Evolutionary conservation across 805 yeast species (phyloP).

Genomic region (Starmerella floricola): DNA sequence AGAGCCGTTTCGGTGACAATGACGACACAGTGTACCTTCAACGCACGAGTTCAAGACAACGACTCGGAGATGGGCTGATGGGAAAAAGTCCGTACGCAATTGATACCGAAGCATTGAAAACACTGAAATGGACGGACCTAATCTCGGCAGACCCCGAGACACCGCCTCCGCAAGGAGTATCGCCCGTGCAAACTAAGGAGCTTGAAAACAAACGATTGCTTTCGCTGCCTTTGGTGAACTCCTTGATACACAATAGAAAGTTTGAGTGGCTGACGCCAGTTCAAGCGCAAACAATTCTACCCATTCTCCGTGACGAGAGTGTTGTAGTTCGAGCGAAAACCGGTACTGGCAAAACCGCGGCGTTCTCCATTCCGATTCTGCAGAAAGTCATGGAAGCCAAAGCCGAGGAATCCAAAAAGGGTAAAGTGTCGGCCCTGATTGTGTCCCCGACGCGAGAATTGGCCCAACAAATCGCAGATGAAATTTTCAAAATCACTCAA

Average conservation of each 20-base stretch:
- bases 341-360: constrained; percentile 90
- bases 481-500: constrained; percentile 39
- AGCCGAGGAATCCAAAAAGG: no score
- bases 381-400: constrained; percentile 39
- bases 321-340: constrained; percentile 83
- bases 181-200: constrained; percentile 23
- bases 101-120: constrained; percentile 19
- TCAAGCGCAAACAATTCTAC: constrained; percentile 33
- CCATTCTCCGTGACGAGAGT: constrained; percentile 65
- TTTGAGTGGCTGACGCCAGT: constrained; percentile 29
- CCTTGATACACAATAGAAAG: constrained; percentile 26
- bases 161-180: constrained; percentile 18
- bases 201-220: constrained; percentile 24
- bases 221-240: constrained; percentile 27
- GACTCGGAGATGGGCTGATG: constrained; percentile 25
- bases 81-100: constrained; percentile 26
- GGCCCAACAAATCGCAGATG: constrained; percentile 68
- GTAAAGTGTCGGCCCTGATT: constrained; percentile 38
- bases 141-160: constrained; percentile 5
- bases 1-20: not conserved
- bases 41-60: constrained; percentile 13
- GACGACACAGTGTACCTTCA: constrained; percentile 11
- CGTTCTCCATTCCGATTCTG: constrained; percentile 71
- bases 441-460: constrained; percentile 87
- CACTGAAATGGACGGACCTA: constrained; percentile 24